Evolutionary conservation across 106 monocot genomes (phyloP), one percentile per base, ranked within the genome.

Genomic region (Amphibolis antarctica): DNA sequence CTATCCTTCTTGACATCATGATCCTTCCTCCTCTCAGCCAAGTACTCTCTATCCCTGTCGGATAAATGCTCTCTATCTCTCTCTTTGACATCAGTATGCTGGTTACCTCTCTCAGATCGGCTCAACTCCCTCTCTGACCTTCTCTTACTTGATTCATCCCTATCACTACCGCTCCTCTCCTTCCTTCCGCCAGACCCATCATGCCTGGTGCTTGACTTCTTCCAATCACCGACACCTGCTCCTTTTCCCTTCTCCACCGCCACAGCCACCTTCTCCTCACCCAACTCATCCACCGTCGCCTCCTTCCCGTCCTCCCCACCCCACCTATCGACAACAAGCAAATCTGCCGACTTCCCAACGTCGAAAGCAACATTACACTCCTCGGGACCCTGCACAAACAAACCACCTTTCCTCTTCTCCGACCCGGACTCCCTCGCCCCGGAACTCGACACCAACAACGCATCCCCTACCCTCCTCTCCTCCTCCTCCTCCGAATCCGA

Each of bases 401-500:
- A 42, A 18, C 15, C 36, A 20, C 28, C 36, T 44, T 61, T 44
- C 61, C 43, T 9, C 44, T 43, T 61, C 43, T 61, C 44, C 10
- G 36, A 42, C 22, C 20, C 61, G 18, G 13, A 19, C 4, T 19
- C 13, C 18, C 19, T 50, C 19, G 49, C 49, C 13, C 19, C 49
- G 18, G 49, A 50, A 13, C 13, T 2, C 9, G 49, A 50, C 19
- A 50, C 9, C 18, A 50, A 3, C 13, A 19, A 6, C 49, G 49
- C 15, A 21, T 55, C 10, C 55, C 21, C 26, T 12, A 1, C 26
- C 28, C 48, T 48, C 18, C 18, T 48, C 24, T 77, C 74, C 28
- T 71, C 78, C 22, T 86, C 86, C 0, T 76, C 76, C 5, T 74
- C 82, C 17, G 57, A 30, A 28, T 74, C 77, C 1, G 44, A 58